These are phyloP conservation scores for Morella rubra DNA, from an alignment of 306 rosid species.

Conservation along the genomic window DNA sequence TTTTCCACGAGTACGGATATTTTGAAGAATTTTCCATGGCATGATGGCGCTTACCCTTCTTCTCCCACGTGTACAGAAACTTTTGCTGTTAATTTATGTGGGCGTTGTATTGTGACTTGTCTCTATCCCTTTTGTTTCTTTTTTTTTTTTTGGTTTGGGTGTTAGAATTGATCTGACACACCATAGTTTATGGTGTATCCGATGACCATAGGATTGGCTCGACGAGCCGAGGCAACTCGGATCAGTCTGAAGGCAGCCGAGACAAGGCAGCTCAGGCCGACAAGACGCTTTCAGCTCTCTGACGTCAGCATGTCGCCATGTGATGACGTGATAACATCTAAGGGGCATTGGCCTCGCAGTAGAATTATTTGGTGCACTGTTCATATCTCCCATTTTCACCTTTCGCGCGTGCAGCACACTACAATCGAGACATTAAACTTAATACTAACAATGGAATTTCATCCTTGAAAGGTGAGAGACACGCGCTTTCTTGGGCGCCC, in stretches of 20 bases:
- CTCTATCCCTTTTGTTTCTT: too few species aligned
- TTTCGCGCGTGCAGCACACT: background rate
- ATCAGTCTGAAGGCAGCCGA: background rate
- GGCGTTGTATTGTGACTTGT: too few species aligned
- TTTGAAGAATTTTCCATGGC: background rate
- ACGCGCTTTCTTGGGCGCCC: background rate
- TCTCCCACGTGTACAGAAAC: background rate
- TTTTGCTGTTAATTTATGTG: background rate
- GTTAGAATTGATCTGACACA: too few species aligned
- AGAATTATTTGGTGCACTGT: background rate
- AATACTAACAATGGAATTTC: too few species aligned
- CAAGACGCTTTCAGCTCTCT: background rate
- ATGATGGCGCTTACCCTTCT: background rate
- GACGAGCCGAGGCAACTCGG: slow-evolving; percentile 2
- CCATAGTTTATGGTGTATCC: background rate
- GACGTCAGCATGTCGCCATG: background rate
- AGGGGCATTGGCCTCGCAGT: slow-evolving; percentile 21
- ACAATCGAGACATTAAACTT: background rate
- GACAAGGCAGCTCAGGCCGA: background rate
- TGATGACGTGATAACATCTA: slow-evolving; percentile 24
- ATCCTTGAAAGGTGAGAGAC: background rate
- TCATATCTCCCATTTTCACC: background rate
- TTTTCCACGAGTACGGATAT: too few species aligned
- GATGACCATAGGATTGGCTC: background rate
- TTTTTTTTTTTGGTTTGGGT: too few species aligned